These are phyloP conservation scores for Fusarium ramigenum DNA, from an alignment of 2,329 filamentous ascomycete species.

Conservation along the genomic window DNA sequence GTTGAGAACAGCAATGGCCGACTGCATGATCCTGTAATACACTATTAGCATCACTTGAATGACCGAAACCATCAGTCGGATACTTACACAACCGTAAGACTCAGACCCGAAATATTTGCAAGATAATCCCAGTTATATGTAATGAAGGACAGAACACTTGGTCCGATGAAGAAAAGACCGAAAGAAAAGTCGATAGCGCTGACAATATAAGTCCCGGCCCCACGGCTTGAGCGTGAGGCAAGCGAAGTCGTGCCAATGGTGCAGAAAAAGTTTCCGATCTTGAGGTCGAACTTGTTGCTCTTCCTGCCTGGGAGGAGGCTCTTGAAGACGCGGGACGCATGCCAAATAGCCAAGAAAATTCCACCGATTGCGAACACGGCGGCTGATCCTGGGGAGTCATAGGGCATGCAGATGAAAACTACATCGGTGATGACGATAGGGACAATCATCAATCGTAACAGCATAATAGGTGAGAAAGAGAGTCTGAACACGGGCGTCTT, in stretches of 20 bases:
- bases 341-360: conserved; percentile 24
- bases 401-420: conserved; percentile 13
- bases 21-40: conserved; percentile 19
- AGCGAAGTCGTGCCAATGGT: conserved; percentile 17
- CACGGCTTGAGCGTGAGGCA: background rate
- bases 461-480: conserved; percentile 28
- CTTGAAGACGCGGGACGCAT: conserved; percentile 7
- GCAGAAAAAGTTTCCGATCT: conserved; percentile 36
- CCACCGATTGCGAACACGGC: conserved; percentile 20
- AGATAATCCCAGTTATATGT: background rate
- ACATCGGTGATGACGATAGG: conserved; percentile 27
- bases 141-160: conserved; percentile 15
- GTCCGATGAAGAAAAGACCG: conserved; percentile 30
- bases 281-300: conserved; percentile 34
- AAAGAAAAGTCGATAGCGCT: conserved; percentile 34
- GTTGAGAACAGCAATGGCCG: conserved; percentile 20
- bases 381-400: background rate
- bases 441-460: conserved; percentile 25
- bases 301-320: conserved; percentile 13
- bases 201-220: conserved; percentile 11
- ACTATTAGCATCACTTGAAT: background rate
- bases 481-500: conserved; percentile 11
- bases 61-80: too few species aligned
- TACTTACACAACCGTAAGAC: conserved; percentile 35
- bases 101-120: conserved; percentile 3